Percentiles rank a stretch among this genome's conserved stretches.
These are phyloP conservation scores for Lactifluus piperatus DNA, from an alignment of 768 basidiomycete genomes.

Conservation along the genomic window DNA sequence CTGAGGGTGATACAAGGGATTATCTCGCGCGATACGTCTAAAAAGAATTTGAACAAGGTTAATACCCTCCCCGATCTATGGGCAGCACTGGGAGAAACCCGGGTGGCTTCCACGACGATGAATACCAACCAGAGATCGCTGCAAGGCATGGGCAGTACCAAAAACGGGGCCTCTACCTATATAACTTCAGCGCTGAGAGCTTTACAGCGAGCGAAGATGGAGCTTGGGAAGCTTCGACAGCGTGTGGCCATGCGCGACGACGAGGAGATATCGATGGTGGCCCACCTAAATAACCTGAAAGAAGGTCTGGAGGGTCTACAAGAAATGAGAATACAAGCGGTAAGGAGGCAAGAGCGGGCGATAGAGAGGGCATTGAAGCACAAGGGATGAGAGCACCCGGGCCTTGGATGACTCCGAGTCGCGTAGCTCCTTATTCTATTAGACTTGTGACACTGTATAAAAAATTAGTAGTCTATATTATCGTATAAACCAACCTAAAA, in stretches of 20 bases:
- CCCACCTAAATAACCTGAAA: neutral
- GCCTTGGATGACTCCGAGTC: too few relatives aligned
- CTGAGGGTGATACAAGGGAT: neutral
- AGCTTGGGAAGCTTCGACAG: neutral
- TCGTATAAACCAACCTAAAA: too few relatives aligned
- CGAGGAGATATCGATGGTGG: neutral
- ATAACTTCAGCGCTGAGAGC: neutral
- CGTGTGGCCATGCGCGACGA: neutral
- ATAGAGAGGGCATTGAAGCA: neutral
- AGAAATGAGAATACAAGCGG: neutral
- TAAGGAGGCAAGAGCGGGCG: neutral
- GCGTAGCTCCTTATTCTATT: too few relatives aligned
- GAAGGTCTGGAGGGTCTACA: neutral
- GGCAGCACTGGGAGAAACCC: neutral
- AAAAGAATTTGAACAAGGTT: neutral
- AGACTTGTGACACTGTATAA: too few relatives aligned
- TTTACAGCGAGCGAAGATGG: neutral
- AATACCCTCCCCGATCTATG: neutral
- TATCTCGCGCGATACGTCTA: neutral
- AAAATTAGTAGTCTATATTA: too few relatives aligned
- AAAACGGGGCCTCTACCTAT: neutral
- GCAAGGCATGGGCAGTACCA: neutral
- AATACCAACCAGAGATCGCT: neutral
- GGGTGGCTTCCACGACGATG: neutral
- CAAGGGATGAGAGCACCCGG: neutral